Evolutionary conservation across 2,329 filamentous ascomycete species (phyloP).

Genomic region (Tympanopsis confertula): DNA sequence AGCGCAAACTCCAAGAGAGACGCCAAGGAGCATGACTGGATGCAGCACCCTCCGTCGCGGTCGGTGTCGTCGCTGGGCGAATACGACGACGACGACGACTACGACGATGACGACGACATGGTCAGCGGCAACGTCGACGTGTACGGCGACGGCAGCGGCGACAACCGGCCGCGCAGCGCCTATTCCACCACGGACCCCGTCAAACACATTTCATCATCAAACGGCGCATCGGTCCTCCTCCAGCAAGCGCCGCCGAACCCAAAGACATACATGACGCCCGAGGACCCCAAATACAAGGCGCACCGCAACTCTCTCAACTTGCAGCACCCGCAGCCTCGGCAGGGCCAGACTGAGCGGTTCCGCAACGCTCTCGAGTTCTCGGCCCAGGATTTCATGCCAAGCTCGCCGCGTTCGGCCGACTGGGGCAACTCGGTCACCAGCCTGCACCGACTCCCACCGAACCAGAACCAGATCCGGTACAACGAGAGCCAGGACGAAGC

Average conservation of each 20-base stretch:
- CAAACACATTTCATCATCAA: slow-evolving; percentile 10
- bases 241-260: slow-evolving; percentile 27
- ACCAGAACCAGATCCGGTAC: slow-evolving; percentile 31
- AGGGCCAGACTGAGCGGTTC: slow-evolving; percentile 63
- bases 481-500: slow-evolving; percentile 29
- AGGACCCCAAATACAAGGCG: slow-evolving; percentile 71
- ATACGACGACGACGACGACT: slow-evolving; percentile 45
- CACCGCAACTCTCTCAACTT: slow-evolving; percentile 72
- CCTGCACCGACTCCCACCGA: slow-evolving; percentile 35
- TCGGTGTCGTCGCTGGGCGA: slow-evolving; percentile 66
- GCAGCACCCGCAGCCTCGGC: slow-evolving; percentile 67
- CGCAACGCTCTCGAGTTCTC: slow-evolving; percentile 63
- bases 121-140: slow-evolving; percentile 22
- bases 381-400: slow-evolving; percentile 52
- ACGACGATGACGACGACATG: slow-evolving; percentile 32
- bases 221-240: slow-evolving; percentile 10
- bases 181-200: slow-evolving; percentile 38
- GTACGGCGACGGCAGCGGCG: slow-evolving; percentile 21
- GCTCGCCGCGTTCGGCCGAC: slow-evolving; percentile 47
- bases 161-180: slow-evolving; percentile 33
- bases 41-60: slow-evolving; percentile 49
- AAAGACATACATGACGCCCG: slow-evolving; percentile 41
- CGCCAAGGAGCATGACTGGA: slow-evolving; percentile 50
- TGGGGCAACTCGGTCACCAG: slow-evolving; percentile 52
- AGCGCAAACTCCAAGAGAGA: slow-evolving; percentile 45